Conservation (phyloP, 306 rosid genomes). For the Parietaria judaica region DNA sequence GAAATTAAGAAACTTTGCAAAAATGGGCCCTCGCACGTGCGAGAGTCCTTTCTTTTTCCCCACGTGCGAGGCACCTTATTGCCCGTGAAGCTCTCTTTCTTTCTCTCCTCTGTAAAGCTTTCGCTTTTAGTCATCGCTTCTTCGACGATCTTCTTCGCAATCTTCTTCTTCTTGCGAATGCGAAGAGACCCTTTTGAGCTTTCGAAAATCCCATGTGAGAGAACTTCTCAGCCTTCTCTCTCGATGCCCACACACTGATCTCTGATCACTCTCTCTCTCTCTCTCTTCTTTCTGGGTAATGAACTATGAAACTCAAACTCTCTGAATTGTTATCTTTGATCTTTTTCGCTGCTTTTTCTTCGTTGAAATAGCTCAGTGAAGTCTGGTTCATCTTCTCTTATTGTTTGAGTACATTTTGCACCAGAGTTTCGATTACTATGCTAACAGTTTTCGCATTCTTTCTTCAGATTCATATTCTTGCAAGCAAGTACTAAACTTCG, state of each 20-base stretch:
- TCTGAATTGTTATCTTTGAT: neutral
- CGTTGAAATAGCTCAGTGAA: neutral
- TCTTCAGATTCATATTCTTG: neutral
- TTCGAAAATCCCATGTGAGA: slow-evolving; percentile 9
- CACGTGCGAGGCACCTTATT: slow-evolving; percentile 17
- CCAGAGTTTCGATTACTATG: neutral
- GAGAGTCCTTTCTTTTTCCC: neutral
- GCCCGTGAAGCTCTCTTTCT: slow-evolving; percentile 34
- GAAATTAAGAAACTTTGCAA: neutral
- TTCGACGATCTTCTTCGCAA: neutral
- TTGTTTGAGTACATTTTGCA: neutral
- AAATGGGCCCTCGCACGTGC: slow-evolving; percentile 18
- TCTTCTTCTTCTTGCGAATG: neutral
- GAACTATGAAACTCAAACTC: neutral
- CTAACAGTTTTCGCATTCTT: neutral
- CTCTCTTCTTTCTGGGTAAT: slow-evolving; percentile 24
- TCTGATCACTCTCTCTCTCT: neutral
- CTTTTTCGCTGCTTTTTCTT: neutral
- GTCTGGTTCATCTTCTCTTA: slow-evolving; percentile 9
- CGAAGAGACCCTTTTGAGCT: slow-evolving; percentile 11
- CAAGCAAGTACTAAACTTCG: neutral
- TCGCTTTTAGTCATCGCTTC: neutral
- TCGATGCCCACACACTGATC: slow-evolving; percentile 13
- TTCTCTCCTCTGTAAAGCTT: slow-evolving; percentile 4
- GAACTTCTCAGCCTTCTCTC: slow-evolving; percentile 17